Conservation (phyloP, 202 grass and related monocot species). For the Schoenoplectus triqueter region DNA sequence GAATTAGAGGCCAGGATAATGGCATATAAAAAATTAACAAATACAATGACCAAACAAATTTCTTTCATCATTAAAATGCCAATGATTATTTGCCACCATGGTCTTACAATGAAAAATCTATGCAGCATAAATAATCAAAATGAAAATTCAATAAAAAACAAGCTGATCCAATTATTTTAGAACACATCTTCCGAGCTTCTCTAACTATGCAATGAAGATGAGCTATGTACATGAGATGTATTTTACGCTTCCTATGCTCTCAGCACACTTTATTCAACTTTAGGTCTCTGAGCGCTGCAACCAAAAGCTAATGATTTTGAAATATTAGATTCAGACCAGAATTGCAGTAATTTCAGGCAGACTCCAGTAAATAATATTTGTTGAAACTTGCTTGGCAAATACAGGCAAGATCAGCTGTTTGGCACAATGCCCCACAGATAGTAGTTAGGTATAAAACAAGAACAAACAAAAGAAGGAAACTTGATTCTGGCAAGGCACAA, state of each 20-base stretch:
- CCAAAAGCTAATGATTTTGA: conserved; percentile 16
- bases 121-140: background rate
- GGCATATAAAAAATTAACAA: background rate
- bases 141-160: background rate
- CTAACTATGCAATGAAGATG: background rate
- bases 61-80: background rate
- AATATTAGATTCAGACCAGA: conserved; percentile 16
- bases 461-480: no score
- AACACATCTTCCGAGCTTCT: background rate
- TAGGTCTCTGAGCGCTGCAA: conserved; percentile 29
- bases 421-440: background rate
- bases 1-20: background rate
- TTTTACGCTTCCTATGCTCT: background rate
- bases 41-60: background rate
- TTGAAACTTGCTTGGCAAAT: background rate
- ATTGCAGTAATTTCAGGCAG: background rate
- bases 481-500: background rate
- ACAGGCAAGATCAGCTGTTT: no score
- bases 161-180: background rate
- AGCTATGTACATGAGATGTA: background rate
- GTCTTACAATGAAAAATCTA: conserved; percentile 4
- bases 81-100: background rate
- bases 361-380: background rate
- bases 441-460: background rate
- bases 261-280: conserved; percentile 30